These are phyloP conservation scores for Leishmania guyanensis DNA, from an alignment of 208 protist genomes.

Conservation along the genomic window DNA sequence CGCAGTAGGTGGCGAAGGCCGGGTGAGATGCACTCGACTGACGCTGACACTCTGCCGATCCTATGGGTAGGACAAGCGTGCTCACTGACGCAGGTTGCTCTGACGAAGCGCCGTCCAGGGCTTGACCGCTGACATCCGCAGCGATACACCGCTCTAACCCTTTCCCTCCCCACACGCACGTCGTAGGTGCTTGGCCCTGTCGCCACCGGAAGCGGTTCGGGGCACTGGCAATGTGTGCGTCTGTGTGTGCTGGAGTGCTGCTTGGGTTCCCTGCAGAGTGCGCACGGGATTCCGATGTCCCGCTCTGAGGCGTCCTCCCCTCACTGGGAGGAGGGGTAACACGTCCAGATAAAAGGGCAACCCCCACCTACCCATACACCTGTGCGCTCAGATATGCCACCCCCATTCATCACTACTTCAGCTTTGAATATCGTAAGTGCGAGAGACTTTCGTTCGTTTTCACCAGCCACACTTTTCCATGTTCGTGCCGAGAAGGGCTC, in stretches of 20 bases:
- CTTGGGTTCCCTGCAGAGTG: too few species aligned
- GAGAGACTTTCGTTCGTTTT: not conserved
- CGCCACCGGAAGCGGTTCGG: not conserved
- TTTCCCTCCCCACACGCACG: too few species aligned
- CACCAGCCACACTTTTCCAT: conserved; percentile 54
- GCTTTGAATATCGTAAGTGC: not conserved
- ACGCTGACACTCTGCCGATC: not conserved
- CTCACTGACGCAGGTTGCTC: not conserved
- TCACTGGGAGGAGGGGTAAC: not conserved
- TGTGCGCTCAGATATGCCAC: not conserved
- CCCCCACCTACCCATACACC: not conserved
- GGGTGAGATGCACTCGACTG: not conserved
- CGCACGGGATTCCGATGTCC: too few species aligned
- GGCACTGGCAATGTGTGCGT: not conserved
- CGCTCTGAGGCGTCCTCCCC: not conserved
- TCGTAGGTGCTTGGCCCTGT: not conserved
- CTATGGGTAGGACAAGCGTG: not conserved
- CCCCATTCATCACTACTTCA: not conserved
- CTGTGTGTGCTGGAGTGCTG: not conserved
- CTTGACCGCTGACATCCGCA: not conserved
- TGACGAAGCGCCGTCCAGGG: not conserved
- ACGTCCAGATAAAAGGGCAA: not conserved
- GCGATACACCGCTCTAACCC: too few species aligned
- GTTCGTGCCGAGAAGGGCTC: conserved; percentile 29
- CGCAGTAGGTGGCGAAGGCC: not conserved